Base-by-base conservation (phyloP, 108 stramenopile species). In the Cyclotella kingstonii region DNA sequence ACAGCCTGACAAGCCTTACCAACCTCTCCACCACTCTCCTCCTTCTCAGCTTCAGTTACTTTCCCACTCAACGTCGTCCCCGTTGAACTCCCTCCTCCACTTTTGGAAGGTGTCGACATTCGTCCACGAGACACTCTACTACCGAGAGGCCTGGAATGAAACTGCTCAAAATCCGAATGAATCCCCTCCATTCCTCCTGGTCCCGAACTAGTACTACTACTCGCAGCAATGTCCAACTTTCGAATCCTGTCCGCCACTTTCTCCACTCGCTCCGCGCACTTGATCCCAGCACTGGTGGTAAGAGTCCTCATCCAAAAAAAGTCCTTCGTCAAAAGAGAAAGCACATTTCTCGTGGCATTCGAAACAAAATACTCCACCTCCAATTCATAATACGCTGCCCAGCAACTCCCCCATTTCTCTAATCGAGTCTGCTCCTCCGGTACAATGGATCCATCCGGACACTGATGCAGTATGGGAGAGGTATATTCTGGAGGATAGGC, bases 401-500 rank as follows among this genome's bases (percentile, higher is more conserved):
- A 98, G 60, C 96, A 97, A n/a, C 84, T 78, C 18, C 96, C 98
- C 98, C 98, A 96, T n/a, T 68, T 54, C 68, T 96, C 92, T 40
- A 96, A 58, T 12, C 95, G 64, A 0, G 44, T 17, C 65, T 83
- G 73, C 41, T 97, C 98, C 31, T 77, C 71, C 7, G 54, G 42
- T 4, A 91, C 66, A 5, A 97, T 56, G 31, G 71, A 63, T 23
- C 96, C 96, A 80, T 99, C 93, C 19, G 97, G 97, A 56, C 85
- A 89, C 65, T 90, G 73, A 58, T 95, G 78, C 12, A 73, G 22
- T 33, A 78, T 71, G 5, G 84, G 68, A 15, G 58, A 40, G 19
- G 58, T 84, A 76, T 94, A 96, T 66, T 96, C 95, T 0, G 95
- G 95, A 10, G 96, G 97, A 59, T 87, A 98, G 5, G 89, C 95